phyloP scores from a whole-genome alignment of 208 protist species.

The Spongospora subterranea region DNA sequence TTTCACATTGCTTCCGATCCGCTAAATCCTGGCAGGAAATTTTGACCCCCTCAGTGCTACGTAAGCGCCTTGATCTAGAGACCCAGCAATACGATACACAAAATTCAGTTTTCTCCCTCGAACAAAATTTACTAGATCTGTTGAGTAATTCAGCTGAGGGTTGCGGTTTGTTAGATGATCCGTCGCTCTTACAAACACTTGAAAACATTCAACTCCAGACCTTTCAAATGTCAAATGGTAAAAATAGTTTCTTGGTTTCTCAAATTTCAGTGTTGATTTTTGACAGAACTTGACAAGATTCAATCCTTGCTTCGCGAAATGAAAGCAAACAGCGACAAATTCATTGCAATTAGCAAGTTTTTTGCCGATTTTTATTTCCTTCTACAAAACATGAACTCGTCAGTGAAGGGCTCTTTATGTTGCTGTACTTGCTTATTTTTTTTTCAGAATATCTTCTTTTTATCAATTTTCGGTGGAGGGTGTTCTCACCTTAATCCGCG shows the following conservation, averaged over 20 bases:
- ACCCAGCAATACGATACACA: too few species aligned
- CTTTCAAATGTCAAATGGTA: too few species aligned
- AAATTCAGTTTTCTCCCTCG: too few species aligned
- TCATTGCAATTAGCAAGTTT: not conserved
- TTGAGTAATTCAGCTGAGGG: not conserved
- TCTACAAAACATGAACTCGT: not conserved
- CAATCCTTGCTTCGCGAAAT: not conserved
- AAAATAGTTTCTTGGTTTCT: too few species aligned
- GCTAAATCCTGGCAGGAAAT: not conserved
- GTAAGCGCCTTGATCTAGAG: not conserved
- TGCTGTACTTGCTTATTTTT: too few species aligned
- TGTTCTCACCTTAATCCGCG: too few species aligned
- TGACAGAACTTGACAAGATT: not conserved
- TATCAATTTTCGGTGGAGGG: too few species aligned
- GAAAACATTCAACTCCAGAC: too few species aligned
- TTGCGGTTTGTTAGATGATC: not conserved
- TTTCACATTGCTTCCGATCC: not conserved
- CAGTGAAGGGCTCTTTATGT: too few species aligned
- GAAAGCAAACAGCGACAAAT: not conserved
- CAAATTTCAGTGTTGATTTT: too few species aligned
- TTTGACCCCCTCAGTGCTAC: not conserved
- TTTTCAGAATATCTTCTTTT: too few species aligned
- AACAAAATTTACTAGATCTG: not conserved
- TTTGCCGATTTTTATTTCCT: not conserved
- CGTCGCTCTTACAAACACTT: not conserved